Evolutionary conservation across 2,329 filamentous ascomycete species (phyloP), one percentile per base, ranked within the genome.

Genomic region (Elsinoe fawcettii): DNA sequence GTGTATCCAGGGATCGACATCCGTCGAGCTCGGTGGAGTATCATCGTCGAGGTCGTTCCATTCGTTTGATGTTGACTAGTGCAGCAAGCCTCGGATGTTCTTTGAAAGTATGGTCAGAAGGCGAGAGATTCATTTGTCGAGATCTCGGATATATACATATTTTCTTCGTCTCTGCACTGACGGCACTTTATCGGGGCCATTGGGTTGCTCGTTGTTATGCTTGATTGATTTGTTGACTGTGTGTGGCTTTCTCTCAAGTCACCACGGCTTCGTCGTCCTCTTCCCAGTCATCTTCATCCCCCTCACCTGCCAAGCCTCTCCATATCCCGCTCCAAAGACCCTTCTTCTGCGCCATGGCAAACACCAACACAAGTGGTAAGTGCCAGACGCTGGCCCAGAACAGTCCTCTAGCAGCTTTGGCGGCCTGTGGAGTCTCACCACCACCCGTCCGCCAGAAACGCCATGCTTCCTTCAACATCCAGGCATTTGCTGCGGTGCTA

Each of bases 341-440:
- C 74, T 90, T 95, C 80, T 99, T 99, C 72, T 95, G 89, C 57
- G 87, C 81, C 71, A 97, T 85, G 2, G 90, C 92, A 60, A 96
- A 76, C 47, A 96, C 90, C 78, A 99, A 83, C 41, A 97, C 80
- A 23, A 86, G 87, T 0, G 93, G 93, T 49, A 99, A 71, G 74
- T 96, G 91, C 93, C 92, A 97, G 8, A 99, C 90, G 70, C 90
- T 96, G 1, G 93, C 91, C 93, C 93, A 99, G 71, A 99, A 99
- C 55, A 99, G 72, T 0, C 86, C 85, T 57, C 90, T 81, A 1
- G 93, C 91, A 16, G 82, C 89, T 54, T 60, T 56, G 1, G 54
- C 58, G 20, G 60, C 60, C 32, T 39, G 23, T 16, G 57, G 49
- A 1, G 91, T 91, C 64, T 85, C 84, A 60, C 86, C 81, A 11